Percentiles rank a stretch among this genome's conserved stretches.
Evolutionary conservation across 2,329 filamentous ascomycete species (phyloP).

Genomic region (Fusarium sp.): DNA sequence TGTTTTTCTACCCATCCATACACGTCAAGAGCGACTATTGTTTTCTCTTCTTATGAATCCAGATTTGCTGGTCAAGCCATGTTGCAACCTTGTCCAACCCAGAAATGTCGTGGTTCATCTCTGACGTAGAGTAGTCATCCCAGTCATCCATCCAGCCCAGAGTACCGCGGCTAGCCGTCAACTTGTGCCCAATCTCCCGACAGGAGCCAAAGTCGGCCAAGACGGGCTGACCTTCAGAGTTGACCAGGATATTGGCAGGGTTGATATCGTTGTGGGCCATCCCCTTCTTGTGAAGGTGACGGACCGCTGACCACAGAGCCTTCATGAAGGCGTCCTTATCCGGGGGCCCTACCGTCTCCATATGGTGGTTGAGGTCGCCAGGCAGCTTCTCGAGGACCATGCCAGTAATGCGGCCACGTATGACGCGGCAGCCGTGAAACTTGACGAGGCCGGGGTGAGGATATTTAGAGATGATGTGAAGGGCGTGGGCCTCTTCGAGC

Average conservation of each 20-base stretch:
- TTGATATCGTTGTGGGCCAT: slow-evolving; percentile 15
- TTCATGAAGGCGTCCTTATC: slow-evolving; percentile 2
- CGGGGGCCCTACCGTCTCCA: background rate
- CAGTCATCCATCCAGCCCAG: slow-evolving; percentile 4
- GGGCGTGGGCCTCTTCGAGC: slow-evolving; percentile 8
- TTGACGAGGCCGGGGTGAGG: slow-evolving; percentile 11
- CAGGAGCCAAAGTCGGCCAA: slow-evolving; percentile 11
- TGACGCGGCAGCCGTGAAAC: slow-evolving; percentile 6
- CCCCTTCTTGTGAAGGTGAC: slow-evolving; percentile 2
- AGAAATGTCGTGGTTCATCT: slow-evolving; percentile 4
- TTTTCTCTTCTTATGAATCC: background rate
- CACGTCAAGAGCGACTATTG: background rate
- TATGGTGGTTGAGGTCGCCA: background rate
- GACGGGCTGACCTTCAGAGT: background rate
- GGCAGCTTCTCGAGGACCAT: slow-evolving; percentile 4
- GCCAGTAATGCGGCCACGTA: slow-evolving; percentile 2
- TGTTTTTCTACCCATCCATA: no score
- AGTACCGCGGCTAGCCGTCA: slow-evolving; percentile 4
- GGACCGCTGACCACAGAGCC: slow-evolving; percentile 2
- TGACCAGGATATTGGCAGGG: slow-evolving; percentile 10
- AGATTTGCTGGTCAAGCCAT: slow-evolving; percentile 5
- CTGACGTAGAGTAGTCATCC: slow-evolving; percentile 11
- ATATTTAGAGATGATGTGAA: slow-evolving; percentile 1
- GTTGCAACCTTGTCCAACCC: background rate
- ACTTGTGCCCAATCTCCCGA: slow-evolving; percentile 8